A percentile compares a stretch with the other conserved stretches of the same genome.
phyloP scores from a whole-genome alignment of 306 rosid species.

The Quercus bicolor region DNA sequence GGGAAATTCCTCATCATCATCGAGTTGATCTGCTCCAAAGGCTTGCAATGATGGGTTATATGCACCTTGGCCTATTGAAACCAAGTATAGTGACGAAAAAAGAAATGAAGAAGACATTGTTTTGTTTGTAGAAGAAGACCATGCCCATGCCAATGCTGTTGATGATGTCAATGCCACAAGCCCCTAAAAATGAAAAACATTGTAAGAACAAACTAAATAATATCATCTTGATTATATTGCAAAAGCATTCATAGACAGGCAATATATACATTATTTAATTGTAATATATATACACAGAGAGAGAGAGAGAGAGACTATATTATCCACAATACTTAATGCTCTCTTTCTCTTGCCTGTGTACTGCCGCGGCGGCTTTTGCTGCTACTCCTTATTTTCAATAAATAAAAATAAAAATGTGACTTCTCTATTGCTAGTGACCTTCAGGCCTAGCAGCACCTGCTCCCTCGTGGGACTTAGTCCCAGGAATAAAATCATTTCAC shows the following conservation, averaged over 20 bases:
- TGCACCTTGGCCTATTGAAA: slow-evolving; percentile 88
- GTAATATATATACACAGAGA: not conserved
- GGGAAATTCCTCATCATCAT: slow-evolving; percentile 64
- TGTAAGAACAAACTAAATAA: not conserved
- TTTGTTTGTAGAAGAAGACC: slow-evolving; percentile 49
- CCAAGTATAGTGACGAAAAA: slow-evolving; percentile 65
- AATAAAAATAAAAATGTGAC: too few species aligned
- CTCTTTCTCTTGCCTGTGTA: too few species aligned
- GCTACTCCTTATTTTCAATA: too few species aligned
- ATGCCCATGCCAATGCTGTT: slow-evolving; percentile 56
- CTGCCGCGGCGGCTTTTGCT: too few species aligned
- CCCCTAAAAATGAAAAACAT: slow-evolving; percentile 46
- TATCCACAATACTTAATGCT: not conserved
- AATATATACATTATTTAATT: not conserved
- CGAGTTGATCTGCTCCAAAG: slow-evolving; percentile 88
- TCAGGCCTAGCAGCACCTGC: too few species aligned
- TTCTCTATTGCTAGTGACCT: too few species aligned
- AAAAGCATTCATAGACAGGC: not conserved
- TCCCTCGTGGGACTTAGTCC: too few species aligned
- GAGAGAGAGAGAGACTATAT: not conserved
- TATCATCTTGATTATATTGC: not conserved
- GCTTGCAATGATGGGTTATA: slow-evolving; percentile 93
- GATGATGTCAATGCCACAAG: slow-evolving; percentile 80
- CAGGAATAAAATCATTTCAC: too few species aligned
- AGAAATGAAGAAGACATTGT: slow-evolving; percentile 58